These are phyloP conservation scores for Ceratobasidium sp. DNA, from an alignment of 1,284 basidiomycete species.

Conservation along the genomic window DNA sequence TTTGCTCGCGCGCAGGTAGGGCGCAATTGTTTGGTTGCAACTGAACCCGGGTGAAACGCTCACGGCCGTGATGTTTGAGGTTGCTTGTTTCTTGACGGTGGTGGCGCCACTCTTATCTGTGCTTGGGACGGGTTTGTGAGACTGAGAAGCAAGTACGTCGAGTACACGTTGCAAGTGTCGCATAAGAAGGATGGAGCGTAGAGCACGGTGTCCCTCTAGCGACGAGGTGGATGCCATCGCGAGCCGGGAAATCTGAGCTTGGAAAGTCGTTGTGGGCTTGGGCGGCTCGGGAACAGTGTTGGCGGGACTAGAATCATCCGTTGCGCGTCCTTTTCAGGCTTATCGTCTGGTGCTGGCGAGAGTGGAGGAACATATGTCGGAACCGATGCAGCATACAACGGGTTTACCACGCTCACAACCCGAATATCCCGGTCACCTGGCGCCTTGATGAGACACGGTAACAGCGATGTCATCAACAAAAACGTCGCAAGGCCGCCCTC, in stretches of 20 bases:
- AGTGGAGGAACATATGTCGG: constrained; percentile 53
- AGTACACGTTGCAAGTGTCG: constrained; percentile 79
- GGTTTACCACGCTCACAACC: constrained; percentile 79
- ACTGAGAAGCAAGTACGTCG: constrained; percentile 66
- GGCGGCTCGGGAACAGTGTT: constrained; percentile 14
- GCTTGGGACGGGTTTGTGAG: constrained; percentile 55
- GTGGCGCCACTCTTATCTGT: constrained; percentile 40
- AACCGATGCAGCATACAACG: constrained; percentile 79
- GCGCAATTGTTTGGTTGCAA: constrained; percentile 66
- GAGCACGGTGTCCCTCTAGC: constrained; percentile 67
- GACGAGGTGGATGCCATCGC: constrained; percentile 54
- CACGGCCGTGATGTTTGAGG: constrained; percentile 72
- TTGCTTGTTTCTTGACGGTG: constrained; percentile 55
- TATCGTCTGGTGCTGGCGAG: constrained; percentile 45
- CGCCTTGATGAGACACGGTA: constrained; percentile 77
- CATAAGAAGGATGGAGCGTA: constrained; percentile 67
- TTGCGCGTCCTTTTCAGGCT: constrained; percentile 38
- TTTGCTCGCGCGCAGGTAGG: constrained; percentile 60
- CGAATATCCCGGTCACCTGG: constrained; percentile 84
- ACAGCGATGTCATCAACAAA: constrained; percentile 74
- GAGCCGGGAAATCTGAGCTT: constrained; percentile 8
- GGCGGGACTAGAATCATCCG: background rate
- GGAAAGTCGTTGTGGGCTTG: constrained; percentile 1
- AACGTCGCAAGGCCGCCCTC: constrained; percentile 64
- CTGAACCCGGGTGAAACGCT: constrained; percentile 76